phyloP scores from a whole-genome alignment of 306 rosid genomes.

The Mimosa pudica region DNA sequence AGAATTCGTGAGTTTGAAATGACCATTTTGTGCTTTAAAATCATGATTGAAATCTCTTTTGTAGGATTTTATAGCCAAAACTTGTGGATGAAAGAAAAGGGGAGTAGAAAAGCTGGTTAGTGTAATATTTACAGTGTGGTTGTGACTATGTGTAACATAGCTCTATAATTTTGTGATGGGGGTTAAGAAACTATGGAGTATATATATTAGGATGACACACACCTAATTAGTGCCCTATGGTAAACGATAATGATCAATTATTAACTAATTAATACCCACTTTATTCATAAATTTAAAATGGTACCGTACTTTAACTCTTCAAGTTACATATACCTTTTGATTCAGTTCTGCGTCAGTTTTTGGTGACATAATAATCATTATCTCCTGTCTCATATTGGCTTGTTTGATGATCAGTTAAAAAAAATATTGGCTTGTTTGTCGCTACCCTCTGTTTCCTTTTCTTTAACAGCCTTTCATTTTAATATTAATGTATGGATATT shows the following conservation, averaged over 20 bases:
- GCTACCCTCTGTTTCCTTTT: too few species aligned
- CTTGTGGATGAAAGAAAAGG: slow-evolving; percentile 4
- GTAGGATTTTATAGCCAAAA: background rate
- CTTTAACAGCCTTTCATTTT: too few species aligned
- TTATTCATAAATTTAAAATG: slow-evolving; percentile 13
- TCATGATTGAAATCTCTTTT: background rate
- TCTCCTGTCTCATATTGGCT: too few species aligned
- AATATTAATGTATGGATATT: too few species aligned
- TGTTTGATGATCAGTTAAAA: too few species aligned
- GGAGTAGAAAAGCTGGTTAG: background rate
- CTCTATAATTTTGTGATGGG: background rate
- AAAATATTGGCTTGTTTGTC: background rate
- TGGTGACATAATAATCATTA: background rate
- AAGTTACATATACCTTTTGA: background rate
- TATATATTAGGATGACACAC: background rate
- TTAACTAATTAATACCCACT: background rate
- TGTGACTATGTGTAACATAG: background rate
- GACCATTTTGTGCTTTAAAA: background rate
- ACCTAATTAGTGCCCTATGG: background rate
- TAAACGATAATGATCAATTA: slow-evolving; percentile 1
- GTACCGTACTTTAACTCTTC: background rate
- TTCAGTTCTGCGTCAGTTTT: background rate
- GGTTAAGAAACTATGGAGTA: background rate
- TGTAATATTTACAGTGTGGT: background rate
- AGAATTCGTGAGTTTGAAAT: background rate